Base-by-base conservation (phyloP, 2,329 filamentous ascomycete genomes). In the Mariannaea sp. region DNA sequence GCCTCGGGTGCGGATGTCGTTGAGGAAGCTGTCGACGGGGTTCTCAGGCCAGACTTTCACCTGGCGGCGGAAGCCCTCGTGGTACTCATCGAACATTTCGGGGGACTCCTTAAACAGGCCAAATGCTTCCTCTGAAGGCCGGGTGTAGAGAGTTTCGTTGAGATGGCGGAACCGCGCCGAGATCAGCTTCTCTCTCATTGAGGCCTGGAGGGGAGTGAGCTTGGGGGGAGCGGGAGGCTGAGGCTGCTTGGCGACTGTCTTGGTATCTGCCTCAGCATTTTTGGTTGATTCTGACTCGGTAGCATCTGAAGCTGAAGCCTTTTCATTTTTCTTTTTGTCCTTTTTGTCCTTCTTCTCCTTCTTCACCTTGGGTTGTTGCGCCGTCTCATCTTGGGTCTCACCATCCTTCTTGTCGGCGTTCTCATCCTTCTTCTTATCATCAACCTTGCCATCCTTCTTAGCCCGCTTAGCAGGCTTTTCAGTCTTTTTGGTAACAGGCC, bases 31-130 rank as follows among this genome's bases (percentile, higher is more conserved):
- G 71, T 97, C 90, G 40, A 99, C 91, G 0, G 94, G 94, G 73
- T 99, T 99, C 68, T 93, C 90, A 7, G 94, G 94, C 94, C 94
- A 99, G 2, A 92, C 89, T 68, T 90, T 87, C 54, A 97, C 94
- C 75, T 99, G 94, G 47, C 92, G 89, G 1, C 92, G 88, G 80
- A 99, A 99, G 27, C 94, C 94, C 56, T 92, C 88, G 75, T 99
- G 94, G 74, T 99, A 99, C 74, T 97, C 92, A 62, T 85, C 81
- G 75, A 97, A 99, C 81, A 97, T 92, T 69, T 96, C 90, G 0
- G 94, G 94, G 43, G 90, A 90, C 27, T 88, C 80, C 45, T 84
- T 79, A 77, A 99, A 97, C 19, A 97, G 84, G 44, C 81, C 76
- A 63, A 94, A 85, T n/a, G 94, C 89, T 60, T 94, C 86, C 29